Evolutionary conservation across 257 asterid species (phyloP).

Genomic region (Craterostigma plantagineum): DNA sequence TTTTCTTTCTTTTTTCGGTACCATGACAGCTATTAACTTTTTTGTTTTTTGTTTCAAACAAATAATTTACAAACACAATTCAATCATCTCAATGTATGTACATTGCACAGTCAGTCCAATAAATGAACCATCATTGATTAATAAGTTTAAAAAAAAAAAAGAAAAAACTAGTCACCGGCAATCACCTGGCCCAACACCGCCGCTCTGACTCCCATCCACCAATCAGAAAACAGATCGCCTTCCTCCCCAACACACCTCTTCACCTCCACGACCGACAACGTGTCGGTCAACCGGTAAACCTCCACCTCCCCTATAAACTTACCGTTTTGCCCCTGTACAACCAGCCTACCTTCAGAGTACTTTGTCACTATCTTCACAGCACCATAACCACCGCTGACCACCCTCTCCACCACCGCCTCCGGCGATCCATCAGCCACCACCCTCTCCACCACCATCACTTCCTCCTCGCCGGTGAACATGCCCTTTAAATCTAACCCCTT

Average conservation of each 20-base stretch:
- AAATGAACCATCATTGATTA: too few species aligned
- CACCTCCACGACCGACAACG: constrained; percentile 4
- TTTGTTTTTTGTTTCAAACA: too few species aligned
- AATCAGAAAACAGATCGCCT: not conserved
- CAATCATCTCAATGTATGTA: too few species aligned
- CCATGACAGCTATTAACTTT: too few species aligned
- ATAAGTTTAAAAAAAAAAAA: too few species aligned
- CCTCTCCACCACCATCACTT: not conserved
- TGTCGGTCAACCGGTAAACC: constrained; percentile 8
- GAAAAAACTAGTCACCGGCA: too few species aligned
- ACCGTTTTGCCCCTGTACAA: constrained; percentile 3
- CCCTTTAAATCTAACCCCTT: not conserved
- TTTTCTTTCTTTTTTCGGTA: too few species aligned
- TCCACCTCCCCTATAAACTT: not conserved
- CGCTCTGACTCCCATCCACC: not conserved
- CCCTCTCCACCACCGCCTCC: constrained; percentile 1
- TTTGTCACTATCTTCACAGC: not conserved
- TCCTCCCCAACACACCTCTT: not conserved
- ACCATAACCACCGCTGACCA: not conserved
- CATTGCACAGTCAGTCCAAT: too few species aligned
- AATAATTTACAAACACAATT: too few species aligned
- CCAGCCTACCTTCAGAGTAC: not conserved
- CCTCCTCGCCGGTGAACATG: not conserved
- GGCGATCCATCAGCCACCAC: constrained; percentile 8
- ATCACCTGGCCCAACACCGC: too few species aligned